Evolutionary conservation across 345 rosid genomes (phyloP).

Genomic region (Durio zibethinus): DNA sequence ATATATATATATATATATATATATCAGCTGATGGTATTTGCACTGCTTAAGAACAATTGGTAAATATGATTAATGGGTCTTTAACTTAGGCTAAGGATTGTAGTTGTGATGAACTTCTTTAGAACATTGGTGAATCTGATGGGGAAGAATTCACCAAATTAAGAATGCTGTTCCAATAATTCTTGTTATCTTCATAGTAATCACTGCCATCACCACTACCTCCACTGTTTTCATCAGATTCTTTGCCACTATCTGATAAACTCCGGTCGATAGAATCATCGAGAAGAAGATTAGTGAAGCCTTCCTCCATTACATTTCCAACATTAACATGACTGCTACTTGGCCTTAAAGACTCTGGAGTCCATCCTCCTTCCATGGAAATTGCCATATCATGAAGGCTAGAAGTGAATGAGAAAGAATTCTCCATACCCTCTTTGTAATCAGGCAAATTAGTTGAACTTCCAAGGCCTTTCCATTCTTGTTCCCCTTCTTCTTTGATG

Average conservation of each 20-base stretch:
- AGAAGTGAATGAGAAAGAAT: slow-evolving; percentile 42
- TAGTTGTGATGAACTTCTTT: slow-evolving; percentile 4
- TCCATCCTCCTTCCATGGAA: slow-evolving; percentile 49
- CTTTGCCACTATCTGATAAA: slow-evolving; percentile 42
- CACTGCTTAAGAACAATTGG: not conserved
- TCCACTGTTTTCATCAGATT: slow-evolving; percentile 30
- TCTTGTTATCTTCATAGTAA: slow-evolving; percentile 78
- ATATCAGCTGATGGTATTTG: not conserved
- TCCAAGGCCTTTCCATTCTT: slow-evolving; percentile 51
- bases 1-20: not conserved
- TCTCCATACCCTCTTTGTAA: slow-evolving; percentile 33
- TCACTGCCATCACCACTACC: slow-evolving; percentile 36
- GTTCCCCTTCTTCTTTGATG: slow-evolving; percentile 55
- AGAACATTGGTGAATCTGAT: slow-evolving; percentile 66
- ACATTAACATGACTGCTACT: slow-evolving; percentile 9
- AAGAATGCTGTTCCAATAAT: slow-evolving; percentile 93
- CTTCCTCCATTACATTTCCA: slow-evolving; percentile 50
- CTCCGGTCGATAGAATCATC: slow-evolving; percentile 46
- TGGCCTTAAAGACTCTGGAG: slow-evolving; percentile 38
- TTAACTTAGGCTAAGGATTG: not conserved
- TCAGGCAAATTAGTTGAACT: slow-evolving; percentile 29
- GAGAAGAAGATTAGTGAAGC: slow-evolving; percentile 74
- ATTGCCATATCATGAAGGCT: slow-evolving; percentile 44
- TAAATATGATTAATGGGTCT: not conserved
- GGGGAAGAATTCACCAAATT: slow-evolving; percentile 90